Evolutionary conservation across 2,329 filamentous ascomycete genomes (phyloP), one percentile per base, ranked within the genome.

Genomic region (Hymenoscyphus repandus): DNA sequence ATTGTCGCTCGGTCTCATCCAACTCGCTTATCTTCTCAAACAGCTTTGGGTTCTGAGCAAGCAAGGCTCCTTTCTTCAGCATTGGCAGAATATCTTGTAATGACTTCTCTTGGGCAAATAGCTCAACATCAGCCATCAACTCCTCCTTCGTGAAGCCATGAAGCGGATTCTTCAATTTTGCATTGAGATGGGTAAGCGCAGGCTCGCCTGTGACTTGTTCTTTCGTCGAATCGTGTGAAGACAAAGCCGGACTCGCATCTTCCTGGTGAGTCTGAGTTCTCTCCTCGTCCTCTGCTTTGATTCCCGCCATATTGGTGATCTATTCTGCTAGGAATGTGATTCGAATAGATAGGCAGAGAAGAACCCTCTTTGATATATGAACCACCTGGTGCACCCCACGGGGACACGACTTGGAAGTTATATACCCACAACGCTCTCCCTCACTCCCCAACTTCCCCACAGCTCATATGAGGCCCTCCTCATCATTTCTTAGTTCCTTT

Each of bases 61-160:
- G 53, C 70, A 74, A 57, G 52, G 51, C 74, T 68, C 57, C 57
- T 31, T 58, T 58, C 15, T 50, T 40, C 27, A 59, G 44, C 9
- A 50, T n/a, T 0, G 39, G 34, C 2, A 55, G 13, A 5, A 49
- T 47, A 3, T 54, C 77, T 2, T 70, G 65, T 31, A 90, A 72
- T 20, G 74, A 74, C 56, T 85, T 78, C 36, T 75, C 68, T 6
- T 71, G 69, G 36, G 80, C 82, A 59, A 86, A 87, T 9, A 69
- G 70, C 46, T 80, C 73, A 37, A 82, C 82, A 47, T 80, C 70
- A 40, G 64, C 62, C 47, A 81, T 66, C 7, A 82, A 72, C 60
- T 70, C 66, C 44, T 69, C 73, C 53, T 63, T 72, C 5, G 79
- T 70, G 47, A 81, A 70, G 30, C 77, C 78, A 33, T 74, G 70